Evolutionary conservation across 805 yeast species (phyloP).

Genomic region (Candida glaebosa): DNA sequence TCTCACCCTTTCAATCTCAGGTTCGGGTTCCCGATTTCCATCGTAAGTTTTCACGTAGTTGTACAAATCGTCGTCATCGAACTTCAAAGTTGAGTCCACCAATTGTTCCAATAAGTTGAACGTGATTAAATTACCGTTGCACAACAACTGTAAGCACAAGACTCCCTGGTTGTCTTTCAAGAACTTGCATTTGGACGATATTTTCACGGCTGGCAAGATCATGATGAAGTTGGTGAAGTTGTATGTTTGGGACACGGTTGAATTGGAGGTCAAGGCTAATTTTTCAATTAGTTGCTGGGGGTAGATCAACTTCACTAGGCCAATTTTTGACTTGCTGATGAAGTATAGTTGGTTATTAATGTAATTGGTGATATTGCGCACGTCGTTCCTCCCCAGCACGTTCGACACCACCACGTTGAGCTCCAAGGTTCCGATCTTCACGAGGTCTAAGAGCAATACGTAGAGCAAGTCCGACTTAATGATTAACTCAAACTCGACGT

Average conservation of each 20-base stretch:
- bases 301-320: slow-evolving; percentile 60
- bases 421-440: slow-evolving; percentile 33
- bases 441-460: slow-evolving; percentile 33
- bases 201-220: slow-evolving; percentile 32
- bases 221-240: slow-evolving; percentile 31
- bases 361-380: not conserved
- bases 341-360: slow-evolving; percentile 44
- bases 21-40: not conserved
- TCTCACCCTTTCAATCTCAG: not conserved
- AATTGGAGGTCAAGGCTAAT: slow-evolving; percentile 35
- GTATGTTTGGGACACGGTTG: slow-evolving; percentile 17
- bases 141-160: slow-evolving; percentile 35
- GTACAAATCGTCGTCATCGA: slow-evolving; percentile 4
- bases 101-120: slow-evolving; percentile 37
- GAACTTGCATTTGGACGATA: slow-evolving; percentile 38
- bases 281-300: slow-evolving; percentile 70
- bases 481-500: slow-evolving; percentile 33
- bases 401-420: slow-evolving; percentile 14
- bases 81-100: slow-evolving; percentile 4
- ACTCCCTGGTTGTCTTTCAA: slow-evolving; percentile 34
- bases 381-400: not conserved
- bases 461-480: slow-evolving; percentile 36
- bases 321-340: slow-evolving; percentile 71
- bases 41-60: not conserved
- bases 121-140: slow-evolving; percentile 33